Conservation (phyloP, 2,329 filamentous ascomycete genomes). For the Pseudopyricularia javanii region DNA sequence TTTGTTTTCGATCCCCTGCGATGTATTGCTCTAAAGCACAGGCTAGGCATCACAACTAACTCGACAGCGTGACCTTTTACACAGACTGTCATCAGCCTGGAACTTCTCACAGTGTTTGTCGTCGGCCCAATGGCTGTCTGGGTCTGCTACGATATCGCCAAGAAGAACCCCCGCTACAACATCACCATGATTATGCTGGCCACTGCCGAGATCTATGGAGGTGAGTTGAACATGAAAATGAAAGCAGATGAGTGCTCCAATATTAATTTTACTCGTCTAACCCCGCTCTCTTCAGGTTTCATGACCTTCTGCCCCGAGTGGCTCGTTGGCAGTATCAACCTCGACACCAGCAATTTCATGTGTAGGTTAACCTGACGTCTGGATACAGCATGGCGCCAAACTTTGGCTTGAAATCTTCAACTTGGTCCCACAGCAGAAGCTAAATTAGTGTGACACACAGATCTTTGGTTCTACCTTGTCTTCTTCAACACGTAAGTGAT, state of each 20-base stretch:
- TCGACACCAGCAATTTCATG: slow-evolving; percentile 56
- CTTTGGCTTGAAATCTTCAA: neutral
- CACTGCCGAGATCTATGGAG: slow-evolving; percentile 55
- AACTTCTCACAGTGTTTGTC: slow-evolving; percentile 52
- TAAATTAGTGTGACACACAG: neutral
- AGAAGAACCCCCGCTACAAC: slow-evolving; percentile 39
- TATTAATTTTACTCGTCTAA: neutral
- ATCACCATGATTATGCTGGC: slow-evolving; percentile 54
- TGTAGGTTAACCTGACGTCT: slow-evolving; percentile 12
- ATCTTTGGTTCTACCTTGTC: slow-evolving; percentile 53
- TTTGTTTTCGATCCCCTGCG: neutral
- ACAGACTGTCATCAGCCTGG: slow-evolving; percentile 48
- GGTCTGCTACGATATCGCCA: slow-evolving; percentile 48
- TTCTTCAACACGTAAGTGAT: slow-evolving; percentile 46
- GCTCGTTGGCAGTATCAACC: slow-evolving; percentile 48
- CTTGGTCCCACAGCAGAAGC: neutral
- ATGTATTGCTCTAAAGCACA: no score
- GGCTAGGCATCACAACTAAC: neutral
- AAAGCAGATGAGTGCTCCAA: neutral
- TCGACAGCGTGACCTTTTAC: neutral
- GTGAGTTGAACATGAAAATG: slow-evolving; percentile 19
- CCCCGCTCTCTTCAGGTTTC: slow-evolving; percentile 21
- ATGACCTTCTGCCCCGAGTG: slow-evolving; percentile 64
- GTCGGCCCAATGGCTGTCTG: slow-evolving; percentile 47
- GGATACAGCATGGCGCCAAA: neutral